Conservation (phyloP, 2,329 filamentous ascomycete species). For the Didymella sp. region DNA sequence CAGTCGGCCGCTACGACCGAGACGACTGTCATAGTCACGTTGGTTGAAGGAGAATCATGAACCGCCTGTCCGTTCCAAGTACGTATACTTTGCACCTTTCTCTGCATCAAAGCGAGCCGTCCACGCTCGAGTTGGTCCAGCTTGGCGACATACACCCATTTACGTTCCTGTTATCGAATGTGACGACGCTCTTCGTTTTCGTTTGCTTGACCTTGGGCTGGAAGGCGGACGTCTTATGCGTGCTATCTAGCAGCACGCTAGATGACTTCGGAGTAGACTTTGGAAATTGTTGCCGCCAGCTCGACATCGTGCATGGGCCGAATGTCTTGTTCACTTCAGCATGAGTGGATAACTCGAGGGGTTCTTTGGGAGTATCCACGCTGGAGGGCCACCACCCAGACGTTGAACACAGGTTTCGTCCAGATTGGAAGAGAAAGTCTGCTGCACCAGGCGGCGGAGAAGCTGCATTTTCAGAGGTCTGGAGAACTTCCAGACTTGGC, state of each 20-base stretch:
- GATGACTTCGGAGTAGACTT: conserved; percentile 10
- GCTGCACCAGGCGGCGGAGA: conserved; percentile 3
- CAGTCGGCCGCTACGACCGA: conserved; percentile 2
- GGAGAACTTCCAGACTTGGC: neutral
- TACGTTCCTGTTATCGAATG: neutral
- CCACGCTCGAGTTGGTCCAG: neutral
- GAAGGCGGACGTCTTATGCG: conserved; percentile 17
- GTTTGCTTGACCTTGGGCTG: conserved; percentile 1
- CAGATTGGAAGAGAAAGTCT: conserved; percentile 28
- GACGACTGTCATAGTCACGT: neutral
- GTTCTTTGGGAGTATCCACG: neutral
- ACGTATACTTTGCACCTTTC: neutral
- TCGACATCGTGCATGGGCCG: conserved; percentile 19
- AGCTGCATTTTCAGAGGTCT: neutral
- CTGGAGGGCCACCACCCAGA: conserved; percentile 31
- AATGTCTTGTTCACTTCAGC: conserved; percentile 7
- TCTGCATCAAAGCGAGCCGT: neutral
- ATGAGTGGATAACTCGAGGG: conserved; percentile 16
- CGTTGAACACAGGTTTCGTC: conserved; percentile 32
- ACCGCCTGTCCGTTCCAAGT: neutral
- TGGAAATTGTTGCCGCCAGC: conserved; percentile 24
- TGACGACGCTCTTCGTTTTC: neutral
- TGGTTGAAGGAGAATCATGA: neutral
- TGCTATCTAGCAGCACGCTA: conserved; percentile 2
- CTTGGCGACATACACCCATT: conserved; percentile 14